These are phyloP conservation scores for Candida verbasci DNA, from an alignment of 805 yeast genomes.

Conservation along the genomic window DNA sequence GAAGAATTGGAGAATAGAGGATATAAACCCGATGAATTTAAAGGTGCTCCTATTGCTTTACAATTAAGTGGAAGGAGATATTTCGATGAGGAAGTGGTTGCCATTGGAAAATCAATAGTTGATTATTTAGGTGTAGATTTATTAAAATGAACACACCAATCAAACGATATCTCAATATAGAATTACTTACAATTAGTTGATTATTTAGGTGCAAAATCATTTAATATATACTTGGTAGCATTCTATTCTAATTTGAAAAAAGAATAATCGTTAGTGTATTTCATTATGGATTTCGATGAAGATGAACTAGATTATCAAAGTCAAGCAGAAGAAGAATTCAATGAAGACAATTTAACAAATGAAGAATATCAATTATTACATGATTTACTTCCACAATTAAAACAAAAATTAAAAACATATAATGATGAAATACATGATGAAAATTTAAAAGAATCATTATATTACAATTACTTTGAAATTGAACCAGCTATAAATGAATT, in stretches of 20 bases:
- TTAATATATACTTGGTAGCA: too few species aligned
- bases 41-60: slow-evolving; percentile 51
- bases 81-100: slow-evolving; percentile 53
- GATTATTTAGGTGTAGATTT: slow-evolving; percentile 20
- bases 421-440: slow-evolving; percentile 43
- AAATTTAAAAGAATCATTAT: slow-evolving; percentile 54
- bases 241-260: background rate
- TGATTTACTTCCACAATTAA: slow-evolving; percentile 40
- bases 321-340: slow-evolving; percentile 22
- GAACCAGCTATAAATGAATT: slow-evolving; percentile 49
- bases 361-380: slow-evolving; percentile 42
- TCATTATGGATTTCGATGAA: slow-evolving; percentile 10
- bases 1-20: slow-evolving; percentile 45
- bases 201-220: too few species aligned
- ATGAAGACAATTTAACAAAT: slow-evolving; percentile 34
- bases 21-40: slow-evolving; percentile 44
- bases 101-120: slow-evolving; percentile 37
- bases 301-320: slow-evolving; percentile 11
- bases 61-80: slow-evolving; percentile 53
- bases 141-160: background rate
- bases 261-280: background rate
- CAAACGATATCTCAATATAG: too few species aligned
- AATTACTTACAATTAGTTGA: too few species aligned
- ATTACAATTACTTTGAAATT: slow-evolving; percentile 54
- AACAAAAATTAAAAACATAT: slow-evolving; percentile 31